Conservation (phyloP, 768 basidiomycete species). For the Pisolithus albus region DNA sequence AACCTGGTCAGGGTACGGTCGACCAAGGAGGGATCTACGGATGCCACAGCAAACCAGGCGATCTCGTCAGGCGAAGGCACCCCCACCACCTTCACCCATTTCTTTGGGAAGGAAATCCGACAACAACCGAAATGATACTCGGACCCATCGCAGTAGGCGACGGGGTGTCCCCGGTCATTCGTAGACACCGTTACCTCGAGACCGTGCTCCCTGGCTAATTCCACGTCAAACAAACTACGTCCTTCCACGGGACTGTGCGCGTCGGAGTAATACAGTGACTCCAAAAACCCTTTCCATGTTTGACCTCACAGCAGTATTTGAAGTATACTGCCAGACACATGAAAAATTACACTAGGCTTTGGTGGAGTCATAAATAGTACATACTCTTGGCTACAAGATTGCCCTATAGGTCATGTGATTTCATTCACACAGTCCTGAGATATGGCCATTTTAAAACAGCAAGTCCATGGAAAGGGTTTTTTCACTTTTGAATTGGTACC, state of each 20-base stretch:
- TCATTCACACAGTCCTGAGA: no score
- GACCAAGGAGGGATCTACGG: background rate
- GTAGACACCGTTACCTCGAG: background rate
- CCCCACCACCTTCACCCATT: background rate
- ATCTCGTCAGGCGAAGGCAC: background rate
- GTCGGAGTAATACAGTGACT: no score
- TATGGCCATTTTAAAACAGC: no score
- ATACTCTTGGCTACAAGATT: no score
- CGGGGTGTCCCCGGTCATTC: background rate
- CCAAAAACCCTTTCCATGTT: no score
- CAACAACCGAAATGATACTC: background rate
- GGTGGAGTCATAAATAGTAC: no score
- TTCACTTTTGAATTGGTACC: no score
- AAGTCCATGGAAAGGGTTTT: no score
- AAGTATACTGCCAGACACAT: no score
- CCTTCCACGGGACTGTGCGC: background rate
- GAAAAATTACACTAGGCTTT: no score
- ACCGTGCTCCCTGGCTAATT: background rate
- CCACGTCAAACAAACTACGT: background rate
- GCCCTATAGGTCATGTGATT: no score
- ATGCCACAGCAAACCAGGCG: background rate
- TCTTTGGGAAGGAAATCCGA: background rate
- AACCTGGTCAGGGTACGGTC: background rate
- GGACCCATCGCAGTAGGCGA: background rate
- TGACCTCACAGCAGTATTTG: no score